These are phyloP conservation scores for Tilletia caries DNA, from an alignment of 1,284 basidiomycete species.

Conservation along the genomic window DNA sequence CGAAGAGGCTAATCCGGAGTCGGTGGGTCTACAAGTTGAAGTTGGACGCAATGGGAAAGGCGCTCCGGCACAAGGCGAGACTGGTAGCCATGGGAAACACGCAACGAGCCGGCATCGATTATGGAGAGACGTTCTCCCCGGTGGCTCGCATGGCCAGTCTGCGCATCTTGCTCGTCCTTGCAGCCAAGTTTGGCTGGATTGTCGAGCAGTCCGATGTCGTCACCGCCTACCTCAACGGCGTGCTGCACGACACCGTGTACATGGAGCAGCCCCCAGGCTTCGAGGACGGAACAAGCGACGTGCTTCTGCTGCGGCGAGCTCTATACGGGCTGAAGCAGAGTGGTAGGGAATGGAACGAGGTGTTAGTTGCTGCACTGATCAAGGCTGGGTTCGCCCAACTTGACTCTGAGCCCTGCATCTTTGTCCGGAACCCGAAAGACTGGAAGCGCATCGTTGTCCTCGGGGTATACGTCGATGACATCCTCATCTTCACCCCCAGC, in stretches of 20 bases:
- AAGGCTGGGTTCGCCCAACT: not conserved
- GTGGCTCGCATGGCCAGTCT: not conserved
- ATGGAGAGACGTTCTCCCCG: not conserved
- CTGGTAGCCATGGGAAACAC: not conserved
- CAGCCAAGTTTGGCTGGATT: not conserved
- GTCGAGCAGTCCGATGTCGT: constrained; percentile 1
- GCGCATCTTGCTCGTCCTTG: not conserved
- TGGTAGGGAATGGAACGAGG: not conserved
- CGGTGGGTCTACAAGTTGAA: constrained; percentile 10
- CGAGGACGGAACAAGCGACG: not conserved
- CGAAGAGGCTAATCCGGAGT: not conserved
- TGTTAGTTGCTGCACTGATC: not conserved
- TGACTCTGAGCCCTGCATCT: not conserved
- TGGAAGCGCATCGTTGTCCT: not conserved
- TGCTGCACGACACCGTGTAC: not conserved
- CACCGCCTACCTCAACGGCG: constrained; percentile 1
- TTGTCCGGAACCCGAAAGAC: not conserved
- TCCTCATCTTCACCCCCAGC: not conserved
- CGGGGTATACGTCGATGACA: not conserved
- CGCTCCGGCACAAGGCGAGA: not conserved
- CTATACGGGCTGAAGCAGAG: not conserved
- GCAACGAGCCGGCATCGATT: not conserved
- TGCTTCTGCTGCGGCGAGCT: not conserved
- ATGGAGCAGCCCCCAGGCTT: not conserved
- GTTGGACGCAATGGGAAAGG: not conserved